Base-by-base conservation (phyloP, 192 early-diverging fungal species). In the Backusella macrospora region DNA sequence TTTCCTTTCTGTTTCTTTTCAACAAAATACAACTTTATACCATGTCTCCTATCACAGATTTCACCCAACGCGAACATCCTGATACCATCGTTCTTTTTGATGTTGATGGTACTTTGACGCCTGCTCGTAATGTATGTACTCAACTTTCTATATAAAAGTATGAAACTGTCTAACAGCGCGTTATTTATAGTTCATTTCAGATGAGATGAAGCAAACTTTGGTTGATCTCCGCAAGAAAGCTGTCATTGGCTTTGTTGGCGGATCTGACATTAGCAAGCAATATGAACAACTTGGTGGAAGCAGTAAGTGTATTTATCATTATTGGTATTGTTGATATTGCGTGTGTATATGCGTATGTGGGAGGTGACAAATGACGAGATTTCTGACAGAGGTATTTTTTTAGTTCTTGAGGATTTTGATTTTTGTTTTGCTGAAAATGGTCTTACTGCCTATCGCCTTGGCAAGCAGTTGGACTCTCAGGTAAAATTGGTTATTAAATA, bases 341-440 rank as follows among this genome's bases (percentile, higher is more conserved):
- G 29, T 34, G 29, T 2, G 29, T 34, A 34, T 34, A 1, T 21
- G 37, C 40, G 62, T 23, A 14, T 39, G 52, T 68, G 15, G 14
- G 26, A 18, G n/a, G 8, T 16, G n/a, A 18, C 7, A 7, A 59
- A 0, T n/a, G 4, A 29, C 21, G 4, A 23, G 52, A 23, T 59
- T 26, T 13, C 23, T 59, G 52, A 59, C 5, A 59, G 0, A 59
- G 52, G 52, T 59, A 14, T 43, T 26, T 62, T 42, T 66, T 38
- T 80, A 95, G 93, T 90, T 43, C 65, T 97, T 18, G 81, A 92
- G 34, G 80, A 92, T 78, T 98, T 98, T 85, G 98, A 99, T 81
- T 99, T 86, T 82, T 94, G 90, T 80, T 99, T 99, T 82, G 90
- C 96, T 44, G 96, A 99, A 82, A 99, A 99, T 88, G 98, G 98